Evolutionary conservation across 495 filamentous ascomycete genomes (phyloP), one percentile per base, ranked within the genome.

Genomic region (Copromyces sp.): DNA sequence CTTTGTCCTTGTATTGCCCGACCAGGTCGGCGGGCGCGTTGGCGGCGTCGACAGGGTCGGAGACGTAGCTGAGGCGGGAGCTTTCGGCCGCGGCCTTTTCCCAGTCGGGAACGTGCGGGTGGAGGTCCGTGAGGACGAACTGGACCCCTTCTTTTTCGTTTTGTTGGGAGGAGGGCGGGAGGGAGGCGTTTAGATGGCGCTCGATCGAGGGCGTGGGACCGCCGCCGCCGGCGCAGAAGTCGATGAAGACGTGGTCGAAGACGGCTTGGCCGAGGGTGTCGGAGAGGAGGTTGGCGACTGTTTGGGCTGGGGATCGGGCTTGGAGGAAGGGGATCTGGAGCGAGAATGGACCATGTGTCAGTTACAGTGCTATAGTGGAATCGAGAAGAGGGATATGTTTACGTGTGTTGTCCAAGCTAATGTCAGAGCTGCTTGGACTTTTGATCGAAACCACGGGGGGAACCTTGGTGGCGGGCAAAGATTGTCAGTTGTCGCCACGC

Each of bases 181-280:
- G 78, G 53, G 82, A 73, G 35, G 71, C 69, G 81, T 90, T 90
- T 9, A 90, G 75, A 68, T 84, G 80, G 11, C 77, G 82, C 80
- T 92, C 89, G 71, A 92, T 88, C n/a, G 79, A 79, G 0, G 88
- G 87, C 4, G 89, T 91, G 0, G 90, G 90, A 0, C 91, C 91
- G 53, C 92, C 92, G 37, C 84, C 89, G 71, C 92, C 92, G 20
- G 91, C 89, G 79, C 90, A 92, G 80, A 93, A 90, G 80, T 94
- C 92, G 70, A 93, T 86, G 72, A 91, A 87, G 20, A 85, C 86
- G 76, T 88, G 86, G 8, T 75, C 70, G 74, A 69, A 70, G 76
- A 82, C 39, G 81, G 82, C 1, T 45, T 81, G 35, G 38, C 74
- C 82, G 38, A 87, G 86, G 68, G 80, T 80, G 69, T 74, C 75